These are phyloP conservation scores for Laetiporus sulphureus DNA, from an alignment of 1,284 basidiomycete species.

Conservation along the genomic window DNA sequence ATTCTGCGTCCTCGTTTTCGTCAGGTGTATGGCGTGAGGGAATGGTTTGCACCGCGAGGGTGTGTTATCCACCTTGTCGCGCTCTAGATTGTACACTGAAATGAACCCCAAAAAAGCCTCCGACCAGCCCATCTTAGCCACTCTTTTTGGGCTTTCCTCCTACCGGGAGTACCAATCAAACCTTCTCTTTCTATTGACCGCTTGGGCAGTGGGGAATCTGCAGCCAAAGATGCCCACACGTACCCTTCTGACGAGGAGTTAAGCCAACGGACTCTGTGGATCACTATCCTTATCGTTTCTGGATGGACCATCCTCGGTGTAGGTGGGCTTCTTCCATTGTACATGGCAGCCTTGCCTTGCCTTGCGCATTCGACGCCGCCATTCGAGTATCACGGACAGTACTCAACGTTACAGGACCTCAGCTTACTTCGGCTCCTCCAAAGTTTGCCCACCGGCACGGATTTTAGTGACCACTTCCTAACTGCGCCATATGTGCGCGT, in stretches of 20 bases:
- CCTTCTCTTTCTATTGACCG: conserved; percentile 50
- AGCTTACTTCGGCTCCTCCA: conserved; percentile 66
- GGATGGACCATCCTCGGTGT: conserved; percentile 65
- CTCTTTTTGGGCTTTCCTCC: conserved; percentile 58
- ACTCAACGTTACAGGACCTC: conserved; percentile 67
- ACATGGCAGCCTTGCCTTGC: conserved; percentile 64
- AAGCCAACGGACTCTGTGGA: conserved; percentile 59
- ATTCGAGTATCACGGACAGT: conserved; percentile 47
- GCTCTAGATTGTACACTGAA: no score
- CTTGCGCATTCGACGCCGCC: conserved; percentile 43
- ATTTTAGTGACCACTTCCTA: conserved; percentile 25
- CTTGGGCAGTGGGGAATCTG: conserved; percentile 45
- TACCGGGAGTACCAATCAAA: conserved; percentile 60
- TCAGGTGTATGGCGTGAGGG: conserved; percentile 61
- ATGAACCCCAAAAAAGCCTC: no score
- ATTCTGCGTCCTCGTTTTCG: conserved; percentile 59
- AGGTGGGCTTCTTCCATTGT: conserved; percentile 61
- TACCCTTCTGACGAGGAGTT: conserved; percentile 73
- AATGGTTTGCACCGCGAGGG: conserved; percentile 70
- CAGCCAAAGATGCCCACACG: conserved; percentile 40
- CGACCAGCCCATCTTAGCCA: conserved; percentile 57
- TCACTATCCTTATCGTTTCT: conserved; percentile 53
- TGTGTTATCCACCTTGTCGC: conserved; percentile 31
- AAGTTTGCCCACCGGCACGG: conserved; percentile 42
- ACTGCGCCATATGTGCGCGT: conserved; percentile 43